Evolutionary conservation across 495 filamentous ascomycete genomes (phyloP), one percentile per base, ranked within the genome.

Genomic region (Astrothelium subdiscretum): DNA sequence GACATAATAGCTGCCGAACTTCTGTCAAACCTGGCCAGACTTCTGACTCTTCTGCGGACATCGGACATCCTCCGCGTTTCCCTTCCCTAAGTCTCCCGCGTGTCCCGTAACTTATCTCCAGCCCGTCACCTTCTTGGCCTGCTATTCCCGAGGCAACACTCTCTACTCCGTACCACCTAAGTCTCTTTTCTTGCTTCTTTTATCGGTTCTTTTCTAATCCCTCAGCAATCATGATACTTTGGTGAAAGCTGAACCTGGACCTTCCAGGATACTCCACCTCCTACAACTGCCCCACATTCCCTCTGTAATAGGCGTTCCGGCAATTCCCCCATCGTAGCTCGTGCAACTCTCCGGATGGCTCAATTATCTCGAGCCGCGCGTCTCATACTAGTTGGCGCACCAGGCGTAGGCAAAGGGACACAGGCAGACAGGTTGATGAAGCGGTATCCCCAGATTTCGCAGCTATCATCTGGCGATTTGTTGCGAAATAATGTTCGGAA

Each of bases 321-420:
- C 12, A 27, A 3, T 11, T 54, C 48, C 48, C 48, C n/a, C 20
- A n/a, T n/a, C n/a, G 22, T 29, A 11, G 24, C 3, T n/a, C 48
- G 8, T 20, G 29, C 26, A 11, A 5, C 29, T 24, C 11, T 27
- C 3, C 20, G 29, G 3, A 54, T 54, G 48, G 48, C 48, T 27
- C 48, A 54, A 54, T 54, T 54, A 18, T 63, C 68, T 20, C 62
- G 68, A 65, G 92, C 94, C 40, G 94, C 95, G 20, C 88, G 94
- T 32, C 85, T 98, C 59, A 97, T 98, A 72, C 83, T 98, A 61
- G 83, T 98, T 64, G 94, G 94, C 59, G 91, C 94, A n/a, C 94
- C 94, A 0, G 94, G 88, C 5, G 86, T 87, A 3, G 94, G 94
- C 59, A 98, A 98, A 75, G 94, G 94, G 32, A 98, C 94, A 18